Base-by-base conservation (phyloP, 352 stramenopile genomes). In the Albugo laibachii region DNA sequence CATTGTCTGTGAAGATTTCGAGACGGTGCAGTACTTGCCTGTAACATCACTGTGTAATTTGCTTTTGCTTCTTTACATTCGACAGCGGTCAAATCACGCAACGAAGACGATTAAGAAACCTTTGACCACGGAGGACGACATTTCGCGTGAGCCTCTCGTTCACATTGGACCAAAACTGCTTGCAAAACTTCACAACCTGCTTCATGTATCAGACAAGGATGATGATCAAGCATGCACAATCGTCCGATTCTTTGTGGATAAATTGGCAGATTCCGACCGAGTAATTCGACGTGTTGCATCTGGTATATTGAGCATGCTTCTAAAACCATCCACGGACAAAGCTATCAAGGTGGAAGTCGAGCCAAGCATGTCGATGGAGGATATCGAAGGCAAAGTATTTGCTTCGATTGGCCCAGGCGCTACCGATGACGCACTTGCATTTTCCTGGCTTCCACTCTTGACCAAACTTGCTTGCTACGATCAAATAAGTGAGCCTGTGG, bases 1-100 rank as follows among this genome's bases (percentile, higher is more conserved):
- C 34, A 86, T 92, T 43, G 78, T 92, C 2, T 88, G 78, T 38
- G 78, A 86, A 48, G 78, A 92, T 48, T 70, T 80, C 20, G 62
- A 82, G 10, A 92, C 78, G 0, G 60, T 87, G 13, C 65, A 83
- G 50, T 88, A 92, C 40, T 61, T 92, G 0, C 78, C 78, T 3
- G 66, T 79, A 34, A 62, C 66, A 1, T 92, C 75, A 40, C 59
- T 88, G 10, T 88, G 78, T 35, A 67, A 85, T n/a, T 50, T 92
- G 12, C 50, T 92, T 10, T 50, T 92, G 27, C 59, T 88, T 1
- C 24, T 31, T 31, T 31, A 31, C 24, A 31, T 31, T 31, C 24
- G 24, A 31, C 24, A 31, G 24, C 24, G 24, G 24, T 31, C 24
- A 31, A 31, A 31, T 31, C 24, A 31, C 24, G 8, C 24, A 31